phyloP scores from a whole-genome alignment of 192 early-diverging fungal species.

The Backusella sp. region DNA sequence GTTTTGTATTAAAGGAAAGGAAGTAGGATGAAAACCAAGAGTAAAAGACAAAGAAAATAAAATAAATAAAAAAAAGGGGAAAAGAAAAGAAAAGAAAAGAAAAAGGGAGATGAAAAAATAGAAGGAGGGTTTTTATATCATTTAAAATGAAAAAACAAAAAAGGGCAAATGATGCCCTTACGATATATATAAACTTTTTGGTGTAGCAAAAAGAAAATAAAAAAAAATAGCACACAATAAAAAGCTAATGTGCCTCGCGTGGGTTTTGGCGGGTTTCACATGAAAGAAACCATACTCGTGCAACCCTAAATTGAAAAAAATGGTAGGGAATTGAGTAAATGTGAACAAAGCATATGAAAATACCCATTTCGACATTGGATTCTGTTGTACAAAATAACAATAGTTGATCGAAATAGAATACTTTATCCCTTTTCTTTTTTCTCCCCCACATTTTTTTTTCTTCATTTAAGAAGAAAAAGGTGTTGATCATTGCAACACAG shows the following conservation, averaged over 20 bases:
- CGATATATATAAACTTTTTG: not conserved
- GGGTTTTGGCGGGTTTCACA: conserved; percentile 15
- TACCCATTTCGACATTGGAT: not conserved
- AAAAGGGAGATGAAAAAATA: not conserved
- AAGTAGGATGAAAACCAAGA: not conserved
- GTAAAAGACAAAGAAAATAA: not conserved
- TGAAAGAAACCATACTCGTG: not conserved
- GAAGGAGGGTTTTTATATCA: conserved; percentile 1
- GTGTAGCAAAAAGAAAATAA: not conserved
- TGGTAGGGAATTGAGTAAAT: not conserved
- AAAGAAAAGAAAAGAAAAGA: not conserved
- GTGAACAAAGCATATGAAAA: conserved; percentile 14
- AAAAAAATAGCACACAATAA: not conserved
- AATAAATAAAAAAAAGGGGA: not conserved
- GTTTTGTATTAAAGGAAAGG: not conserved
- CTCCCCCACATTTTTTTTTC: conserved; percentile 5
- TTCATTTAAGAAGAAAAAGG: not conserved
- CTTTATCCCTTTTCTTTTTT: not conserved
- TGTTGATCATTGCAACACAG: no score
- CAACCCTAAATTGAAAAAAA: not conserved
- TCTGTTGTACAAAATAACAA: conserved; percentile 5
- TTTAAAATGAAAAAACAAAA: not conserved
- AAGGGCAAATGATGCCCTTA: not conserved
- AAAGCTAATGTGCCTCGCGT: conserved; percentile 9
- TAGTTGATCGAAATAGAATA: not conserved